These are phyloP conservation scores for Coemansia sp. DNA, from an alignment of 192 early-diverging fungal genomes.

Conservation along the genomic window DNA sequence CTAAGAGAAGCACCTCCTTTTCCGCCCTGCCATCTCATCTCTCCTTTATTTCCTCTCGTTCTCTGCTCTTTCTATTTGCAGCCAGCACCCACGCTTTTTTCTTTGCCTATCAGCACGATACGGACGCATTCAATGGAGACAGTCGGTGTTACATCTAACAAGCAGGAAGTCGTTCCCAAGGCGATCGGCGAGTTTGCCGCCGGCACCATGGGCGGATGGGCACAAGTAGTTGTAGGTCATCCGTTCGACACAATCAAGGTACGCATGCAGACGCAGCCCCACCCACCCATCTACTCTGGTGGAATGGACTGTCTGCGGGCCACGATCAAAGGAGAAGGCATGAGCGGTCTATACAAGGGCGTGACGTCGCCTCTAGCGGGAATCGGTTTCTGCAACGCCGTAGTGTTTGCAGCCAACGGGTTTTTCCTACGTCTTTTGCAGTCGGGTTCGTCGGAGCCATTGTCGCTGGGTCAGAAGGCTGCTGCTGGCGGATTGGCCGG, in stretches of 20 bases:
- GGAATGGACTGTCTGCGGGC: constrained; percentile 81
- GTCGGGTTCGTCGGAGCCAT: constrained; percentile 53
- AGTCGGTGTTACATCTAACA: constrained; percentile 21
- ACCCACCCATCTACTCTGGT: constrained; percentile 62
- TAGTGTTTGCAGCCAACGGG: constrained; percentile 81
- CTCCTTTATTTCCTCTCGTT: background rate
- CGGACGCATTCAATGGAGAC: constrained; percentile 25
- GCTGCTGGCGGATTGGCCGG: constrained; percentile 87
- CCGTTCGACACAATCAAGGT: constrained; percentile 89
- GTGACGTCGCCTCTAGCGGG: constrained; percentile 79
- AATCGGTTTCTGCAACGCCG: constrained; percentile 81
- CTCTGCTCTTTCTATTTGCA: background rate
- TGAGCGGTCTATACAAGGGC: constrained; percentile 80
- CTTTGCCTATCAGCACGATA: background rate
- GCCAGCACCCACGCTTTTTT: background rate
- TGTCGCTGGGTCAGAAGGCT: constrained; percentile 73
- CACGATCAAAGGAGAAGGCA: constrained; percentile 78
- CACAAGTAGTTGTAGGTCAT: constrained; percentile 70
- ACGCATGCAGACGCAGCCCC: constrained; percentile 68
- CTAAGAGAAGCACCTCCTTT: background rate
- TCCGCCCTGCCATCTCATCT: background rate
- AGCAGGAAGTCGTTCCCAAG: constrained; percentile 39
- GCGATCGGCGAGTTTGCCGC: constrained; percentile 47
- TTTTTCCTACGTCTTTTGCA: constrained; percentile 63
- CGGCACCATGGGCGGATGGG: constrained; percentile 64